These are phyloP conservation scores for Aureobasidium sp. DNA, from an alignment of 2,329 filamentous ascomycete genomes.

Conservation along the genomic window DNA sequence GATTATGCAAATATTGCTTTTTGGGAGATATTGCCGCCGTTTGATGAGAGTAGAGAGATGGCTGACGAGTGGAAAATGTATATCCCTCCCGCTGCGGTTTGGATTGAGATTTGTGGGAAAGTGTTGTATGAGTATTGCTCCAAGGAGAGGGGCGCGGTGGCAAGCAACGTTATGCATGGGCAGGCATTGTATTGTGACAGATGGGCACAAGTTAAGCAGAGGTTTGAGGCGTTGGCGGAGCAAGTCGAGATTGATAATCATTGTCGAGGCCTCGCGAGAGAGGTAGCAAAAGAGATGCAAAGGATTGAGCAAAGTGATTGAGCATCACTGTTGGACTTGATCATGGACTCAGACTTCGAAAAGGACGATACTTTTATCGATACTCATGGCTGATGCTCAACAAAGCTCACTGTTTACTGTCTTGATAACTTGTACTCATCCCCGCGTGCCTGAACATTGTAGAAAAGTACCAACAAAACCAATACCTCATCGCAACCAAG, in stretches of 20 bases:
- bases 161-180: not conserved
- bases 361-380: too few species aligned
- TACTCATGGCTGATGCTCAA: too few species aligned
- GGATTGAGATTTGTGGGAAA: not conserved
- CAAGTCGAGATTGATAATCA: not conserved
- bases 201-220: not conserved
- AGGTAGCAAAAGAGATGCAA: not conserved
- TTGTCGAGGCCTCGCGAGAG: not conserved
- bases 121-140: not conserved
- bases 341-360: too few species aligned
- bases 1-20: not conserved
- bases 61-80: slow-evolving; percentile 2
- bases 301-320: not conserved
- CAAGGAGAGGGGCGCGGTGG: not conserved
- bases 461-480: too few species aligned
- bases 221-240: not conserved
- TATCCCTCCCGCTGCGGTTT: not conserved
- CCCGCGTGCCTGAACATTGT: too few species aligned
- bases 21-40: not conserved
- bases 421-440: too few species aligned
- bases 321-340: not conserved
- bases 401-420: too few species aligned
- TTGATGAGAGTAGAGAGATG: not conserved
- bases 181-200: not conserved
- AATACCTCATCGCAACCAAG: too few species aligned